Conservation (phyloP, 768 basidiomycete species). For the Tylopilus vinaceipallidus region DNA sequence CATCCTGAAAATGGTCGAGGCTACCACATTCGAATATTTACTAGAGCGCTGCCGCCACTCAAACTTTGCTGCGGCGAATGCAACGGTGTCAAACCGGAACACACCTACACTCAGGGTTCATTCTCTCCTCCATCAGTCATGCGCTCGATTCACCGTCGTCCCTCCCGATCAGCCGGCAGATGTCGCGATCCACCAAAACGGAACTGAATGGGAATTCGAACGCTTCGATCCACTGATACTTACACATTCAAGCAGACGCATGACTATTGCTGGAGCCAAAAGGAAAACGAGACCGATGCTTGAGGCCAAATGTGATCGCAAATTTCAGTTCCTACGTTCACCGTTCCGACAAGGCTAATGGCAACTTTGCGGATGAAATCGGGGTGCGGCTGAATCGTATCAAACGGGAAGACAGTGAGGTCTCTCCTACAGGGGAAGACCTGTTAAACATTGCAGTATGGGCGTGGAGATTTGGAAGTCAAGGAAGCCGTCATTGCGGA, state of each 20-base stretch:
- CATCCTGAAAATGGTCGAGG: slow-evolving; percentile 12
- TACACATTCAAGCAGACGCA: slow-evolving; percentile 1
- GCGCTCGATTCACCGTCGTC: slow-evolving; percentile 9
- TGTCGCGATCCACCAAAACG: background rate
- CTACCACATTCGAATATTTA: slow-evolving; percentile 9
- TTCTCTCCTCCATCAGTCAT: background rate
- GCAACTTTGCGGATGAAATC: slow-evolving; percentile 12
- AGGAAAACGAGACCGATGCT: slow-evolving; percentile 3
- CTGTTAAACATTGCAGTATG: slow-evolving; percentile 3
- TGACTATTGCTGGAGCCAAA: slow-evolving; percentile 7
- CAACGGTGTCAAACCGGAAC: slow-evolving; percentile 13
- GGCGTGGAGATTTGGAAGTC: slow-evolving; percentile 4
- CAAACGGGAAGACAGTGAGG: background rate
- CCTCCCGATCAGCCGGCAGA: slow-evolving; percentile 11
- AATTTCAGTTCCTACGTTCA: slow-evolving; percentile 24
- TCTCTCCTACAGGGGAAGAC: slow-evolving; percentile 10
- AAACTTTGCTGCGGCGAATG: too few species aligned
- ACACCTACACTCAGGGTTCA: slow-evolving; percentile 9
- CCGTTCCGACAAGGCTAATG: slow-evolving; percentile 10
- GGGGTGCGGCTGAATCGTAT: slow-evolving; percentile 11
- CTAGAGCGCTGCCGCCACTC: slow-evolving; percentile 9
- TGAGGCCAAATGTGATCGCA: slow-evolving; percentile 5
- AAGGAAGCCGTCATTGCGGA: slow-evolving; percentile 15
- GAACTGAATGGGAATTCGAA: slow-evolving; percentile 13
- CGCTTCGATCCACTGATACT: slow-evolving; percentile 15